phyloP scores from a whole-genome alignment of 331 rosid genomes.

The Stylosanthes scabra region DNA sequence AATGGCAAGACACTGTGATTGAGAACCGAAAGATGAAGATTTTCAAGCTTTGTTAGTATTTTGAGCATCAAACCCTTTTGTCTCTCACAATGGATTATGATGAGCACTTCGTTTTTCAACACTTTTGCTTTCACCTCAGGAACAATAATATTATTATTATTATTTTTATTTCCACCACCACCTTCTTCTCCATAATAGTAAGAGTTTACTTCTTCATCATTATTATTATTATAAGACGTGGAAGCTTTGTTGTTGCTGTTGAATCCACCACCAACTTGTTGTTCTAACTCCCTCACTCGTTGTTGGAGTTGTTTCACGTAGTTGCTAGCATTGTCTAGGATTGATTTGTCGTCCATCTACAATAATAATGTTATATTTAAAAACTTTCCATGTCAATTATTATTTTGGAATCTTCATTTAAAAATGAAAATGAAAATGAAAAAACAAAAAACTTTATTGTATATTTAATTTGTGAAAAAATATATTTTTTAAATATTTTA shows the following conservation, averaged over 20 bases:
- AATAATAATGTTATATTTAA: too few species aligned
- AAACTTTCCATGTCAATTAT: neutral
- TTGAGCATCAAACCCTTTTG: constrained; percentile 38
- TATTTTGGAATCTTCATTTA: neutral
- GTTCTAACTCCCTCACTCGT: constrained; percentile 61
- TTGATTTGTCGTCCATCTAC: constrained; percentile 67
- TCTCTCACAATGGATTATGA: constrained; percentile 45
- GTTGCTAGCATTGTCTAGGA: constrained; percentile 64
- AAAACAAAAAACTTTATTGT: too few species aligned
- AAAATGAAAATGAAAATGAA: too few species aligned
- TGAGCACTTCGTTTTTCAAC: constrained; percentile 42
- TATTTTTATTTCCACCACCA: too few species aligned
- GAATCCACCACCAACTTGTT: constrained; percentile 35
- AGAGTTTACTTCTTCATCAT: constrained; percentile 34
- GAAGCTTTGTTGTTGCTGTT: constrained; percentile 37
- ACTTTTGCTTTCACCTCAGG: constrained; percentile 70
- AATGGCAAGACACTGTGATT: constrained; percentile 48
- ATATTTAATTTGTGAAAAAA: too few species aligned
- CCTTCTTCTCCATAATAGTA: constrained; percentile 7
- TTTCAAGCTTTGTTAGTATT: constrained; percentile 38
- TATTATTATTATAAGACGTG: neutral
- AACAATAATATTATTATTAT: constrained; percentile 15
- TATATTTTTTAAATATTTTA: too few species aligned
- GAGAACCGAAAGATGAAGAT: constrained; percentile 38
- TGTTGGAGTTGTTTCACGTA: constrained; percentile 68